Evolutionary conservation across 495 filamentous ascomycete genomes (phyloP).

Genomic region (Cairneyella variabilis): DNA sequence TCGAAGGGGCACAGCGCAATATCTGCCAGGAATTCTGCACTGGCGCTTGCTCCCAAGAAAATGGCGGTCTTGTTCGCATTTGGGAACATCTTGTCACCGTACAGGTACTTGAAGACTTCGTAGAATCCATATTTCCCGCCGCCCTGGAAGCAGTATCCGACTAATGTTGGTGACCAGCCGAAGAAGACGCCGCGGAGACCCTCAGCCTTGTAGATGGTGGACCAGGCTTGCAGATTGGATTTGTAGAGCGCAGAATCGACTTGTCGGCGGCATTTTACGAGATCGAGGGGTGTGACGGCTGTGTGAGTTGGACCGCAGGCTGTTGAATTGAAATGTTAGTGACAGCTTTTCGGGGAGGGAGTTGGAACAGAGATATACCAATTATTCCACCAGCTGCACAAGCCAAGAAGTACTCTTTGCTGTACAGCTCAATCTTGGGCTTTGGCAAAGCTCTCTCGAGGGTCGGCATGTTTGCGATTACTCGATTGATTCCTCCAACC

Average conservation of each 20-base stretch:
- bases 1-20: constrained; percentile 65
- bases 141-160: constrained; percentile 70
- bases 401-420: constrained; percentile 61
- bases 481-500: not conserved
- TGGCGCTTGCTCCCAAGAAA: constrained; percentile 61
- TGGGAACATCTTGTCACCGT: constrained; percentile 62
- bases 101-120: constrained; percentile 70
- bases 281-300: constrained; percentile 47
- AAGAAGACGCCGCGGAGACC: constrained; percentile 68
- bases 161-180: constrained; percentile 67
- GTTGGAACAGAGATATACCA: constrained; percentile 37
- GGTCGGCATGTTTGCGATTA: constrained; percentile 14
- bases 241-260: constrained; percentile 68
- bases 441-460: constrained; percentile 25
- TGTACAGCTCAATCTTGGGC: constrained; percentile 58
- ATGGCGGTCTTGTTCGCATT: constrained; percentile 58
- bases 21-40: constrained; percentile 67
- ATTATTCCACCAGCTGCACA: constrained; percentile 64
- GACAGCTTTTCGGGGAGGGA: constrained; percentile 7
- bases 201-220: constrained; percentile 58
- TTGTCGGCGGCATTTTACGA: constrained; percentile 70
- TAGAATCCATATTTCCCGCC: constrained; percentile 77
- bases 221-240: constrained; percentile 65
- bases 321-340: constrained; percentile 22
- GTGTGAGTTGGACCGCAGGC: constrained; percentile 62